Evolutionary conservation across 768 basidiomycete species (phyloP).

Genomic region (Glaciozyma antarctica): DNA sequence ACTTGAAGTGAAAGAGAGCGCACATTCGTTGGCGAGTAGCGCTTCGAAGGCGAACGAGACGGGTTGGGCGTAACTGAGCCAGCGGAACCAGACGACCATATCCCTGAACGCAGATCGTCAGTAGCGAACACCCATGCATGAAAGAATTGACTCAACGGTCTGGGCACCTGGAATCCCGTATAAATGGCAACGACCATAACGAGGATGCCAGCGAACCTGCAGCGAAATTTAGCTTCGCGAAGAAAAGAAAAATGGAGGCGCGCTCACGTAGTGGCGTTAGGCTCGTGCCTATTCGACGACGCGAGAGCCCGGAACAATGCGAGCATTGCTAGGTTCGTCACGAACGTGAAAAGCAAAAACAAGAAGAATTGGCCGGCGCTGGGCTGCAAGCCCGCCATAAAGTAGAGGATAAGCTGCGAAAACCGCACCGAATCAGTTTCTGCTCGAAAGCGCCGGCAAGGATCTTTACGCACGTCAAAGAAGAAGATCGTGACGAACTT

Average conservation of each 20-base stretch:
- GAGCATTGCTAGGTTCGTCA: constrained; percentile 39
- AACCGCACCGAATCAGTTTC: constrained; percentile 3
- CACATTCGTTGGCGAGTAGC: constrained; percentile 27
- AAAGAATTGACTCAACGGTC: constrained; percentile 9
- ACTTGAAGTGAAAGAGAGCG: background rate
- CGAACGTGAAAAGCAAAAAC: constrained; percentile 43
- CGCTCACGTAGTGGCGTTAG: constrained; percentile 24
- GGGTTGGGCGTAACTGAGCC: constrained; percentile 43
- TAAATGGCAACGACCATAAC: constrained; percentile 43
- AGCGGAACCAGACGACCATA: constrained; percentile 39
- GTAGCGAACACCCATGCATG: no score
- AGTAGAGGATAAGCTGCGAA: constrained; percentile 38
- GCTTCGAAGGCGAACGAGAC: constrained; percentile 34
- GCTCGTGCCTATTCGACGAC: constrained; percentile 22
- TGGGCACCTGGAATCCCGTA: constrained; percentile 39
- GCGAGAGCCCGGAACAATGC: constrained; percentile 35
- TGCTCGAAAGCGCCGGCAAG: background rate
- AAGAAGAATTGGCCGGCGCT: constrained; percentile 45
- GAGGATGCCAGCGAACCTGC: constrained; percentile 38
- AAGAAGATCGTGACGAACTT: constrained; percentile 27
- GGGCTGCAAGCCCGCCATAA: constrained; percentile 44
- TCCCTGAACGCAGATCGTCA: no score
- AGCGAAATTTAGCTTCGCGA: constrained; percentile 36
- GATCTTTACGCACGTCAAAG: constrained; percentile 31
- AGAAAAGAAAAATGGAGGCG: constrained; percentile 21